These are phyloP conservation scores for Shiraia bambusicola DNA, from an alignment of 2,329 filamentous ascomycete genomes.

Conservation along the genomic window DNA sequence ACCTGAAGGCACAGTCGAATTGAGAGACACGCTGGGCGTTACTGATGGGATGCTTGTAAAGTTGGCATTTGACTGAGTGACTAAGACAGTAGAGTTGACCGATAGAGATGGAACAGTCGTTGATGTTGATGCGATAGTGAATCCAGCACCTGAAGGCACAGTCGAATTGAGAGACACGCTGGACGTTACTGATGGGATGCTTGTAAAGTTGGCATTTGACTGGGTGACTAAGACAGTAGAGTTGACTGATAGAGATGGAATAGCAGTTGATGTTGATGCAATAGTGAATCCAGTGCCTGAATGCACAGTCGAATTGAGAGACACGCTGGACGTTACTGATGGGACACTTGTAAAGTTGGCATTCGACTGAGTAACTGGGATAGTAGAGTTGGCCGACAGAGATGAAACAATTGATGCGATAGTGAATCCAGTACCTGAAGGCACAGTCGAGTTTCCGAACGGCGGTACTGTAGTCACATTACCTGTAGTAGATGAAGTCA, in stretches of 20 bases:
- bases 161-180: slow-evolving; percentile 14
- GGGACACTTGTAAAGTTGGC: no score
- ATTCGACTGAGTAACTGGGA: no score
- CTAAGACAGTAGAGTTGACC: no score
- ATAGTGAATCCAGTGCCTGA: background rate
- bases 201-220: slow-evolving; percentile 7
- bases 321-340: slow-evolving; percentile 1
- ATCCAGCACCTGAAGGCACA: background rate
- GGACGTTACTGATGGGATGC: slow-evolving; percentile 10
- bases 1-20: slow-evolving; percentile 7
- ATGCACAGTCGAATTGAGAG: slow-evolving; percentile 1
- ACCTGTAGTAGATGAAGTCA: background rate
- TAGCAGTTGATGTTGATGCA: background rate
- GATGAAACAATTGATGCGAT: background rate
- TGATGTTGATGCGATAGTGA: background rate
- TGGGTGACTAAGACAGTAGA: no score
- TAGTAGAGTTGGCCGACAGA: slow-evolving; percentile 1
- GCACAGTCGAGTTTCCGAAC: slow-evolving; percentile 3
- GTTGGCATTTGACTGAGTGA: no score
- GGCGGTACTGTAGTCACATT: background rate
- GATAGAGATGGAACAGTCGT: slow-evolving; percentile 1
- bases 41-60: slow-evolving; percentile 9
- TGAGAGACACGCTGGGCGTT: slow-evolving; percentile 13
- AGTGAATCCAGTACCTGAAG: background rate
- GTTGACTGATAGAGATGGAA: no score